These are phyloP conservation scores for Omphalotus guepiniiformis DNA, from an alignment of 768 basidiomycete species.

Conservation along the genomic window DNA sequence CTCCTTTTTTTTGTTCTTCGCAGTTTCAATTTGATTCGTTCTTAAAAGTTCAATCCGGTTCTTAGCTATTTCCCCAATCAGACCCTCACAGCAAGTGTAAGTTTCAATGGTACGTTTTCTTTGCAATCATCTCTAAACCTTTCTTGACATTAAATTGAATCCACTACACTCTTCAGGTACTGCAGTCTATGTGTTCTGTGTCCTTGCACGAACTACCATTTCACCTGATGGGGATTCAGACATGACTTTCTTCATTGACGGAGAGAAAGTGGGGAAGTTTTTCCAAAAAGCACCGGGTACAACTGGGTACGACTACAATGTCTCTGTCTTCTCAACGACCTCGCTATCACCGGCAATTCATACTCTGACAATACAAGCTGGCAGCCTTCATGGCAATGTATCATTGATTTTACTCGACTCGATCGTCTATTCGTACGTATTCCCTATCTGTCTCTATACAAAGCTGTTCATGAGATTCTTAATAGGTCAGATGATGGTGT, in stretches of 20 bases:
- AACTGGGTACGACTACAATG: slow-evolving; percentile 21
- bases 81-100: slow-evolving; percentile 22
- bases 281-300: slow-evolving; percentile 13
- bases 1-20: not conserved
- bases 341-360: slow-evolving; percentile 22
- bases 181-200: slow-evolving; percentile 41
- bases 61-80: slow-evolving; percentile 12
- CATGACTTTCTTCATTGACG: slow-evolving; percentile 33
- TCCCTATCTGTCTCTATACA: no score
- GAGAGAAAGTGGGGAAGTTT: slow-evolving; percentile 22
- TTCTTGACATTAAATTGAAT: not conserved
- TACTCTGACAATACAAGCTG: slow-evolving; percentile 26
- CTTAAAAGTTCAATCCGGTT: slow-evolving; percentile 12
- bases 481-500: no score
- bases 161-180: slow-evolving; percentile 30
- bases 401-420: slow-evolving; percentile 28
- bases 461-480: no score
- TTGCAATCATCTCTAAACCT: not conserved
- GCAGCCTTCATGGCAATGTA: slow-evolving; percentile 15
- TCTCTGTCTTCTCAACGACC: slow-evolving; percentile 25
- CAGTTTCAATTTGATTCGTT: not conserved
- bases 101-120: slow-evolving; percentile 29
- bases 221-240: slow-evolving; percentile 25
- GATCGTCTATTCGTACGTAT: slow-evolving; percentile 24
- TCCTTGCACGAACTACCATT: slow-evolving; percentile 22